phyloP scores from a whole-genome alignment of 352 stramenopile species.

The Phytopythium ostracodes region DNA sequence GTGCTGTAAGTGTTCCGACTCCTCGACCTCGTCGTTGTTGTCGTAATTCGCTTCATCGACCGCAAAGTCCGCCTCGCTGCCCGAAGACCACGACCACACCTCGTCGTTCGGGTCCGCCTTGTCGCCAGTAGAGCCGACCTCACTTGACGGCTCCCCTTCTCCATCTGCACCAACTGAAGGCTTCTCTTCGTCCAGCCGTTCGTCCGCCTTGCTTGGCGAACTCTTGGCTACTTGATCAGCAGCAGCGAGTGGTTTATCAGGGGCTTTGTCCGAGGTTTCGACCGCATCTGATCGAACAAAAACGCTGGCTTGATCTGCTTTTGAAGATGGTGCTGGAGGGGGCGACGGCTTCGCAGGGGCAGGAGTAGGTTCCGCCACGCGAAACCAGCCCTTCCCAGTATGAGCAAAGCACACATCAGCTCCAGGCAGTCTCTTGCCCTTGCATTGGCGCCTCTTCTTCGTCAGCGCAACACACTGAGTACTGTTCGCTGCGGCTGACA shows the following conservation, averaged over 20 bases:
- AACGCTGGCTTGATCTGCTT: background rate
- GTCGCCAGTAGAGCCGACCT: background rate
- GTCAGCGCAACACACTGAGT: constrained; percentile 30
- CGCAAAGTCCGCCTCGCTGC: constrained; percentile 33
- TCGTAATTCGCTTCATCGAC: constrained; percentile 23
- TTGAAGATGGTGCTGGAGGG: background rate
- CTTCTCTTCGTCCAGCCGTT: background rate
- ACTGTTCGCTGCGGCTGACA: background rate
- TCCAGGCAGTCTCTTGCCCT: constrained; percentile 18
- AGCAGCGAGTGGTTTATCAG: background rate
- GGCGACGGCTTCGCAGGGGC: background rate
- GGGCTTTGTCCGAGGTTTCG: background rate
- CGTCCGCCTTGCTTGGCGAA: background rate
- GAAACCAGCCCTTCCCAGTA: background rate
- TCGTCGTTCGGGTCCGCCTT: constrained; percentile 11
- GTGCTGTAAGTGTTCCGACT: constrained; percentile 82
- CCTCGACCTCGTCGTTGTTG: constrained; percentile 64
- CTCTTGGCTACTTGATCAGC: background rate
- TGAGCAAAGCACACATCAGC: constrained; percentile 41
- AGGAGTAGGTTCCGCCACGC: background rate
- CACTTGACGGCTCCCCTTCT: background rate
- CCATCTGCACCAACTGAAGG: background rate
- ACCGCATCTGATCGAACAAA: background rate
- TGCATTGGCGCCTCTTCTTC: constrained; percentile 46
- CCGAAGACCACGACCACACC: constrained; percentile 20